These are phyloP conservation scores for Gossypium turneri DNA, from an alignment of 345 rosid genomes.

Conservation along the genomic window DNA sequence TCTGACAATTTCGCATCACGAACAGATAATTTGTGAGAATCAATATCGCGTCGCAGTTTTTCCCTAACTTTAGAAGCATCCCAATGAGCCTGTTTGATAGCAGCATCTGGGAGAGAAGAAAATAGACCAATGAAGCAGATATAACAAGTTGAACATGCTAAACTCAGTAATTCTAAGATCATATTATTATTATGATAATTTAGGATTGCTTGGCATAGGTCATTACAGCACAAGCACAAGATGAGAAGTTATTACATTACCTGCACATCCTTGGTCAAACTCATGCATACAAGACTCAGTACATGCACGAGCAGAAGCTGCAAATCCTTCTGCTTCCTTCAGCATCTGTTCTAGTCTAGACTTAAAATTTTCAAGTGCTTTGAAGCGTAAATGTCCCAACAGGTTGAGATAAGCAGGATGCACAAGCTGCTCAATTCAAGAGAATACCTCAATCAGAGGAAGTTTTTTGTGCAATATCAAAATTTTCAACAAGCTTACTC, in stretches of 20 bases:
- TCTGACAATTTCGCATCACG: slow-evolving; percentile 50
- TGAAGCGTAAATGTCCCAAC: slow-evolving; percentile 56
- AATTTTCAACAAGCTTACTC: background rate
- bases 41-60: slow-evolving; percentile 58
- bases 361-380: slow-evolving; percentile 50
- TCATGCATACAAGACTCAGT: slow-evolving; percentile 43
- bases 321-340: slow-evolving; percentile 55
- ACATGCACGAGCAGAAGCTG: slow-evolving; percentile 50
- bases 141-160: background rate
- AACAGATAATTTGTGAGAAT: slow-evolving; percentile 43
- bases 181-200: background rate
- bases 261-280: slow-evolving; percentile 66
- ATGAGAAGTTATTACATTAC: slow-evolving; percentile 26
- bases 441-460: slow-evolving; percentile 2
- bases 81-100: slow-evolving; percentile 56
- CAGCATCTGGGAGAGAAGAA: slow-evolving; percentile 43
- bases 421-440: slow-evolving; percentile 40
- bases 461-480: background rate
- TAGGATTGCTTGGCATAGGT: background rate
- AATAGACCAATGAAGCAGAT: background rate
- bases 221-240: background rate
- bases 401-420: slow-evolving; percentile 46
- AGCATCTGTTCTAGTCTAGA: slow-evolving; percentile 43
- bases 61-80: slow-evolving; percentile 56
- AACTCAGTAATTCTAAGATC: background rate